Conservation (phyloP, 495 filamentous ascomycete species). For the Chaetomium fimeti region DNA sequence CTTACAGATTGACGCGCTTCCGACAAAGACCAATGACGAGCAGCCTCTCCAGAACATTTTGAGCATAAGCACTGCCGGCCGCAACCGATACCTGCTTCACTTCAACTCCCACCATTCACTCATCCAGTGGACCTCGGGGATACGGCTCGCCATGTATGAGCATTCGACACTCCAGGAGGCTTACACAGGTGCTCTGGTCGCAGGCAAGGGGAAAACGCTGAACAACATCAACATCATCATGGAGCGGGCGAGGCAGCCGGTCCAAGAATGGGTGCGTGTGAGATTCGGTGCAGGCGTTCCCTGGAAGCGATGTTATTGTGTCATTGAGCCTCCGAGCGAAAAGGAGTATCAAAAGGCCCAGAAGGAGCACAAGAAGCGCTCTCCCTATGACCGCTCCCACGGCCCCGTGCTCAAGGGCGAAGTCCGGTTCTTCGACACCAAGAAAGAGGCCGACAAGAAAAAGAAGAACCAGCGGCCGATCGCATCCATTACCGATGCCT, state of each 20-base stretch:
- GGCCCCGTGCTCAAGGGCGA: slow-evolving; percentile 70
- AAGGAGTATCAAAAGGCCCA: slow-evolving; percentile 82
- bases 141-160: slow-evolving; percentile 93
- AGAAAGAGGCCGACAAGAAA: slow-evolving; percentile 68
- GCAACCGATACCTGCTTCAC: slow-evolving; percentile 91
- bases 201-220: slow-evolving; percentile 83
- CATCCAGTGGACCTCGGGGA: slow-evolving; percentile 93
- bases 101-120: slow-evolving; percentile 94
- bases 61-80: slow-evolving; percentile 90
- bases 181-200: slow-evolving; percentile 93
- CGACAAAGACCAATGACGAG: slow-evolving; percentile 71
- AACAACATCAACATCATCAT: slow-evolving; percentile 87
- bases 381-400: slow-evolving; percentile 71
- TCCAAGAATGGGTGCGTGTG: slow-evolving; percentile 94
- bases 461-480: slow-evolving; percentile 83
- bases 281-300: slow-evolving; percentile 95
- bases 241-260: slow-evolving; percentile 68
- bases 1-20: slow-evolving; percentile 80
- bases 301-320: slow-evolving; percentile 96
- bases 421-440: slow-evolving; percentile 90
- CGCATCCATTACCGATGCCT: slow-evolving; percentile 85
- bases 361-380: slow-evolving; percentile 80
- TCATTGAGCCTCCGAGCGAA: slow-evolving; percentile 86
- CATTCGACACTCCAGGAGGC: slow-evolving; percentile 90
- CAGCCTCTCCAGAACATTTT: slow-evolving; percentile 87